A percentile compares a stretch with the other conserved stretches of the same genome.
These are phyloP conservation scores for Pseudocercospora vitis DNA, from an alignment of 2,329 filamentous ascomycete genomes.

Conservation along the genomic window DNA sequence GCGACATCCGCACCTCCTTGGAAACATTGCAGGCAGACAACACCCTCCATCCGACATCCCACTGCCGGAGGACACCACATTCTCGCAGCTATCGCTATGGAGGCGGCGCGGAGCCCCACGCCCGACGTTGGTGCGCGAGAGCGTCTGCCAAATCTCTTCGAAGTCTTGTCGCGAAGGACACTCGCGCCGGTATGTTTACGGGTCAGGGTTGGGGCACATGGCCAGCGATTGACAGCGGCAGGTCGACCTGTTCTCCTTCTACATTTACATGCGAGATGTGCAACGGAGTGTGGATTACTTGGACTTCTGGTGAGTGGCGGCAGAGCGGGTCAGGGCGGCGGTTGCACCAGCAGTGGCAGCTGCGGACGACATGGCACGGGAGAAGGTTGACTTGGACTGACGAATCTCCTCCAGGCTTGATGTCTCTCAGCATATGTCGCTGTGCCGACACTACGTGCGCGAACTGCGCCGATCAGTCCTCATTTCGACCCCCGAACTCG, in stretches of 20 bases:
- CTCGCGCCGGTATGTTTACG: conserved; percentile 62
- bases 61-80: background rate
- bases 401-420: conserved; percentile 72
- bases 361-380: background rate
- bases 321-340: background rate
- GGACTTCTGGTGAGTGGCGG: conserved; percentile 80
- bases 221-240: conserved; percentile 18
- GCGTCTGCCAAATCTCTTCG: conserved; percentile 88
- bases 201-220: background rate
- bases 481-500: conserved; percentile 85
- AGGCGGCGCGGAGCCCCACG: conserved; percentile 27
- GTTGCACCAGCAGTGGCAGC: conserved; percentile 4
- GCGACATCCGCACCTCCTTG: background rate
- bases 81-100: conserved; percentile 4
- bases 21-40: background rate
- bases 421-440: conserved; percentile 97
- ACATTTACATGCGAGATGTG: conserved; percentile 99
- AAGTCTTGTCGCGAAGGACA: conserved; percentile 92
- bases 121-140: conserved; percentile 57
- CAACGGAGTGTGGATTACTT: conserved; percentile 97
- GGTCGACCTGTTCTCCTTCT: conserved; percentile 97
- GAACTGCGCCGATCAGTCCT: conserved; percentile 91
- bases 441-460: conserved; percentile 95
- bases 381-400: background rate
- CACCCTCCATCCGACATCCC: background rate